These are phyloP conservation scores for Eutypella sp. DNA, from an alignment of 2,329 filamentous ascomycete genomes.

Conservation along the genomic window DNA sequence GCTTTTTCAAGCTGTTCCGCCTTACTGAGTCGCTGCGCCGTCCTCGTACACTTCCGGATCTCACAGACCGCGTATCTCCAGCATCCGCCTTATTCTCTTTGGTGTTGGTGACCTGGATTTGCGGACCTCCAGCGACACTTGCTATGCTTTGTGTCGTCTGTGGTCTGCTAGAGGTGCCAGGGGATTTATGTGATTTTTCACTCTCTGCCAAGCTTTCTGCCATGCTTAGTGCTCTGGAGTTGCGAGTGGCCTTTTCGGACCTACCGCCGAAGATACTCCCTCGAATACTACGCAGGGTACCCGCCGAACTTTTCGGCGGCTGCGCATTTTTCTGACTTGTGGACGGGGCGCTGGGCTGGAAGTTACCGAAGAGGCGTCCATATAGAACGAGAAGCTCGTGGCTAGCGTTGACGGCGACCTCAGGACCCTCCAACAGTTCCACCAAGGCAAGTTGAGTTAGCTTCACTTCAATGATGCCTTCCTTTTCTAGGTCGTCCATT, in stretches of 20 bases:
- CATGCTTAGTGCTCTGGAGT: background rate
- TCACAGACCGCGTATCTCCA: conserved; percentile 31
- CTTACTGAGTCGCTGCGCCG: conserved; percentile 43
- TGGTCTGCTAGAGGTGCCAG: conserved; percentile 31
- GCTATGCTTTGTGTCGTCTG: conserved; percentile 40
- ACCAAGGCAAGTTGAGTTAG: conserved; percentile 87
- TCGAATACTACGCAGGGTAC: conserved; percentile 63
- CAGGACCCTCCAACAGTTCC: conserved; percentile 77
- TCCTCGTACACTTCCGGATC: conserved; percentile 33
- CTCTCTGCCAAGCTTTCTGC: too few relatives aligned
- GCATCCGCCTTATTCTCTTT: conserved; percentile 52
- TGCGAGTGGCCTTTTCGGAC: background rate
- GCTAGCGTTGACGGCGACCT: conserved; percentile 81
- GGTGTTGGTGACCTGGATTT: conserved; percentile 73
- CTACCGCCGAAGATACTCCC: conserved; percentile 74
- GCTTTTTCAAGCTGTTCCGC: conserved; percentile 49
- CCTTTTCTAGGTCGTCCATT: conserved; percentile 80
- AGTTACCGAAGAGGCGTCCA: conserved; percentile 66
- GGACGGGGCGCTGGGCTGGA: conserved; percentile 35
- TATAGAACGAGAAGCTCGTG: conserved; percentile 82
- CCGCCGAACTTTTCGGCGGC: conserved; percentile 64
- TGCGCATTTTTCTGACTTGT: conserved; percentile 35
- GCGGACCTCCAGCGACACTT: conserved; percentile 52
- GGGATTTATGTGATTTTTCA: conserved; percentile 27
- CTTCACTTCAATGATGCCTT: conserved; percentile 85